phyloP scores from a whole-genome alignment of 2,329 filamentous ascomycete species.

The Endocalyx cinctus region DNA sequence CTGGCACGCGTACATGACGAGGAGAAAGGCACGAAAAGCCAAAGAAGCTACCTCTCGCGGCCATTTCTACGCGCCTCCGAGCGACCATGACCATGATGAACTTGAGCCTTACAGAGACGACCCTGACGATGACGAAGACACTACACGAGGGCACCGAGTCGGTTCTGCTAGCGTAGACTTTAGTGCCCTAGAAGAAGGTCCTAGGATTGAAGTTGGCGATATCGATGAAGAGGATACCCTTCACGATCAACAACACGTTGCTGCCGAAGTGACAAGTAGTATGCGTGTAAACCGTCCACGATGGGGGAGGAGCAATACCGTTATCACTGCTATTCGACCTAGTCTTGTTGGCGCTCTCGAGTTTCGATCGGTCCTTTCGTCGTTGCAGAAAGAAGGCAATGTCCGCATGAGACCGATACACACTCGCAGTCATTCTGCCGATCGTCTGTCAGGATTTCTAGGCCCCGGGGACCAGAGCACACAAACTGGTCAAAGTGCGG shows the following conservation, averaged over 20 bases:
- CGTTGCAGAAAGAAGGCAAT: constrained; percentile 76
- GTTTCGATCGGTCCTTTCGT: constrained; percentile 86
- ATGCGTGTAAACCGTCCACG: constrained; percentile 80
- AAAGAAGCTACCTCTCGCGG: constrained; percentile 69
- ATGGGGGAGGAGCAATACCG: constrained; percentile 62
- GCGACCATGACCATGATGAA: constrained; percentile 45
- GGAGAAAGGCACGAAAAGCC: constrained; percentile 54
- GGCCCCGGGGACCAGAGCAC: constrained; percentile 9
- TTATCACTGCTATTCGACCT: constrained; percentile 81
- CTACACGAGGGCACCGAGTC: constrained; percentile 17
- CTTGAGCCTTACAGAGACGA: constrained; percentile 62
- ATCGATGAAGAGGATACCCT: constrained; percentile 44
- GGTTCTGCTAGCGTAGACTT: constrained; percentile 32
- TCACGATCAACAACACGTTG: constrained; percentile 56
- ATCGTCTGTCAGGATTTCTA: constrained; percentile 28
- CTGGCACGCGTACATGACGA: constrained; percentile 84
- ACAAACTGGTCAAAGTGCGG: constrained; percentile 12
- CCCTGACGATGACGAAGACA: constrained; percentile 45
- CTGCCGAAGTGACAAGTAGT: constrained; percentile 82
- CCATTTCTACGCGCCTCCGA: constrained; percentile 61
- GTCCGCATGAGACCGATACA: constrained; percentile 66
- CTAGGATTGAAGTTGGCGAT: constrained; percentile 43
- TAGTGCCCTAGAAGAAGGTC: constrained; percentile 38
- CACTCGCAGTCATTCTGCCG: constrained; percentile 65
- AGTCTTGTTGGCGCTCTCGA: constrained; percentile 91